A percentile compares a stretch with the other conserved stretches of the same genome.
Conservation (phyloP, 148 eudicot genomes). For the Fagopyrum esculentum region DNA sequence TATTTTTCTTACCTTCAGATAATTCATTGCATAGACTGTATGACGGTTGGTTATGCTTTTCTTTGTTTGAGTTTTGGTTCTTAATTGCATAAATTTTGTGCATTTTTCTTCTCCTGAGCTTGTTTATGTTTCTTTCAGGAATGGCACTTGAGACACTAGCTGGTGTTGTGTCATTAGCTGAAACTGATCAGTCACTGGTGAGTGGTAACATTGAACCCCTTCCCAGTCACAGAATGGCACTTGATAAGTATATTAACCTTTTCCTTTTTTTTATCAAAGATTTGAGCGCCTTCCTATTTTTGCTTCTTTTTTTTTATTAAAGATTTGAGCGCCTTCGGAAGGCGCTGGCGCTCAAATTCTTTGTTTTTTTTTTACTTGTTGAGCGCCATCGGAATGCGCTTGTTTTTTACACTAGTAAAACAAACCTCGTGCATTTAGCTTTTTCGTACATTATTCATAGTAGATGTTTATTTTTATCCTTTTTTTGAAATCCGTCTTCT, state of each 20-base stretch:
- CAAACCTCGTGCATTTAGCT: too few species aligned
- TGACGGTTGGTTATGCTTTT: slow-evolving; percentile 5
- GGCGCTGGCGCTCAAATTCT: too few species aligned
- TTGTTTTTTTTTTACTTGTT: too few species aligned
- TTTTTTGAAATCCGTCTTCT: neutral
- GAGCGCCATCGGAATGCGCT: neutral
- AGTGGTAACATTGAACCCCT: slow-evolving; percentile 8
- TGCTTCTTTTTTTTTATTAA: neutral
- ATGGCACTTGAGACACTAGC: slow-evolving; percentile 82
- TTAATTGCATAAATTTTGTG: neutral
- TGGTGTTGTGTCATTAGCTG: slow-evolving; percentile 71
- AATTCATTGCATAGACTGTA: neutral
- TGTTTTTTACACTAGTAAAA: too few species aligned
- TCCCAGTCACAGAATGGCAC: neutral
- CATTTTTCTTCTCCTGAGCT: neutral
- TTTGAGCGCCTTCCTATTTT: neutral
- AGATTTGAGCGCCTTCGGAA: too few species aligned
- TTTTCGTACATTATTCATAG: neutral
- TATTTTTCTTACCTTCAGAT: neutral
- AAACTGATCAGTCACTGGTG: slow-evolving; percentile 71
- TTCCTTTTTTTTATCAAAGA: too few species aligned
- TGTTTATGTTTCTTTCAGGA: slow-evolving; percentile 39
- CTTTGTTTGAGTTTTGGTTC: neutral
- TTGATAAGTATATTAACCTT: too few species aligned
- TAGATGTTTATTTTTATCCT: neutral